Evolutionary conservation across 768 basidiomycete species (phyloP).

Genomic region (Trametes cubensis): DNA sequence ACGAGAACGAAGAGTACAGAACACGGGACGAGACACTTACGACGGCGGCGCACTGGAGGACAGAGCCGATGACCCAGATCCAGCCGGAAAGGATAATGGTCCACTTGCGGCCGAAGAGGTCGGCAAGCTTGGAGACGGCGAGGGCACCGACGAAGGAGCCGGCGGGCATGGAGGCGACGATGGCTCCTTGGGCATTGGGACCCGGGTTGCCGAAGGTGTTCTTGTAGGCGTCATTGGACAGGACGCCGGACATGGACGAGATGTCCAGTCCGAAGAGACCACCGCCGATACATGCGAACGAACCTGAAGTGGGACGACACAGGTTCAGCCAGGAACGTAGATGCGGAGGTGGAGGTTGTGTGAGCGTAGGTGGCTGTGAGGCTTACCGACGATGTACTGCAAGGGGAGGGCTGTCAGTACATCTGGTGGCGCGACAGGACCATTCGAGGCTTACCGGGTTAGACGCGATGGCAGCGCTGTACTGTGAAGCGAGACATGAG

Average conservation of each 20-base stretch:
- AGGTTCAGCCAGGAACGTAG: neutral
- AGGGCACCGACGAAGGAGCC: conserved; percentile 72
- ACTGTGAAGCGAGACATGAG: conserved; percentile 37
- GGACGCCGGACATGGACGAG: conserved; percentile 79
- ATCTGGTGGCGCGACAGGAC: neutral
- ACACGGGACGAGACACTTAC: conserved; percentile 33
- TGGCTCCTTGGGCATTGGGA: conserved; percentile 65
- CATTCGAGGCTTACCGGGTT: conserved; percentile 49
- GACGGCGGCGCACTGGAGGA: conserved; percentile 66
- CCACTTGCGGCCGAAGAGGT: conserved; percentile 64
- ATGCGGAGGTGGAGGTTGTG: neutral
- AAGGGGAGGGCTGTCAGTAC: neutral
- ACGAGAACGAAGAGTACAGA: too few species aligned
- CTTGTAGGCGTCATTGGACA: conserved; percentile 48
- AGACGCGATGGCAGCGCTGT: conserved; percentile 55
- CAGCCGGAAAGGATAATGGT: conserved; percentile 67
- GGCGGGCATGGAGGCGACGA: conserved; percentile 80
- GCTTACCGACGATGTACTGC: conserved; percentile 66
- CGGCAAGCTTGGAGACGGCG: conserved; percentile 62
- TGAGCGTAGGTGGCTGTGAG: neutral
- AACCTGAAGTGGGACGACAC: conserved; percentile 35
- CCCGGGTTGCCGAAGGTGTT: conserved; percentile 43
- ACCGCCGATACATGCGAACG: conserved; percentile 82
- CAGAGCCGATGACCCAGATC: conserved; percentile 73
- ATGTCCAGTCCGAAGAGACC: conserved; percentile 82